A percentile compares a stretch with the other conserved stretches of the same genome.
phyloP scores from a whole-genome alignment of 192 early-diverging fungal species.

The Gamsiella multidivaricata region DNA sequence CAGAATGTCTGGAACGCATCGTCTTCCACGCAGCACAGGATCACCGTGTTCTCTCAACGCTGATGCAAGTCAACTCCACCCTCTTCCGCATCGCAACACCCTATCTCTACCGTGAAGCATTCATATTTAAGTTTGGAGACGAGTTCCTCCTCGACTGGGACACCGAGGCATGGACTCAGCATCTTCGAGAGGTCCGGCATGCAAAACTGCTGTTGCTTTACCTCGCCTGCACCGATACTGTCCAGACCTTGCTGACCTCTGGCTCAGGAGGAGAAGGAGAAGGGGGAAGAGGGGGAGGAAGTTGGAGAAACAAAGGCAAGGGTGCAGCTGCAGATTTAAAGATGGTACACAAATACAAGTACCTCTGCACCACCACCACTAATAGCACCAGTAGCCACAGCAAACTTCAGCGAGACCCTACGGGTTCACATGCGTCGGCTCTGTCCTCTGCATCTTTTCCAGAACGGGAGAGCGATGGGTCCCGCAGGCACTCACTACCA shows the following conservation, averaged over 20 bases:
- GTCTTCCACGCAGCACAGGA: constrained; percentile 23
- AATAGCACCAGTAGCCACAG: no score
- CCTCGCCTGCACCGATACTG: constrained; percentile 8
- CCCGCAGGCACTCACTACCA: not conserved
- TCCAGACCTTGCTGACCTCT: not conserved
- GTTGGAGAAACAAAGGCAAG: not conserved
- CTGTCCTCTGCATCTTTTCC: no score
- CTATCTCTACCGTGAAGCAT: constrained; percentile 24
- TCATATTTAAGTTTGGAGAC: constrained; percentile 18
- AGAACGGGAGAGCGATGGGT: not conserved
- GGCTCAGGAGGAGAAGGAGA: no score
- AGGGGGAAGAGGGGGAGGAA: not conserved
- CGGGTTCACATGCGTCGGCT: no score
- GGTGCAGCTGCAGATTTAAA: not conserved
- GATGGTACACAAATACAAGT: not conserved
- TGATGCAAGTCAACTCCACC: constrained; percentile 36
- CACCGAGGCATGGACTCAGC: constrained; percentile 27
- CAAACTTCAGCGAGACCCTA: no score
- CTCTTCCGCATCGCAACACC: constrained; percentile 33
- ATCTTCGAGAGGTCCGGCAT: constrained; percentile 22
- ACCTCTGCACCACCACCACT: no score
- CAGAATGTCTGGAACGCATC: constrained; percentile 36
- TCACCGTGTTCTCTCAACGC: constrained; percentile 23
- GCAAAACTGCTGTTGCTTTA: constrained; percentile 30
- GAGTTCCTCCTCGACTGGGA: constrained; percentile 36